Percentiles rank a stretch among this genome's conserved stretches.
Evolutionary conservation across 2,329 filamentous ascomycete genomes (phyloP).

Genomic region (Rugonectria rugulosa): DNA sequence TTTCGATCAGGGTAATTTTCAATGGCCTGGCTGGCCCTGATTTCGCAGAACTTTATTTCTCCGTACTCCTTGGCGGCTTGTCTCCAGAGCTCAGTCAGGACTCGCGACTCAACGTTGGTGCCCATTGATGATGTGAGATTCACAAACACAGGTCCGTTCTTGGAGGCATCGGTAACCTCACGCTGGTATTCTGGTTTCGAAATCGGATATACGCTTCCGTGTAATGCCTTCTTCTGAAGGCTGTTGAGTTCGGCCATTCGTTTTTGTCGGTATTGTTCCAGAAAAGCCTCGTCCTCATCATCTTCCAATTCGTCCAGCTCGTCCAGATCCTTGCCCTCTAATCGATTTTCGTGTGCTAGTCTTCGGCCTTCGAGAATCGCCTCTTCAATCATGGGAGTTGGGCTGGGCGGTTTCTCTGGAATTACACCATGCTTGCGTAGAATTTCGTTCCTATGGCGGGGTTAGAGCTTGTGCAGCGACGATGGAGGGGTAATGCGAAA

Average conservation of each 20-base stretch:
- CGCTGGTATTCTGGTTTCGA: conserved; percentile 93
- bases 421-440: conserved; percentile 96
- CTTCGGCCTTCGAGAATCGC: conserved; percentile 84
- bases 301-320: conserved; percentile 95
- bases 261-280: conserved; percentile 87
- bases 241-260: conserved; percentile 82
- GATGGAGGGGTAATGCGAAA: conserved; percentile 37
- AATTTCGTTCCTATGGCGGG: conserved; percentile 85
- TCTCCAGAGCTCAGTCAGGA: conserved; percentile 86
- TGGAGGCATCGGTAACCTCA: conserved; percentile 91
- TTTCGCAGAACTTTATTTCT: conserved; percentile 98
- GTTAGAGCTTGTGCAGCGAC: conserved; percentile 33
- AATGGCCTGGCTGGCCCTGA: conserved; percentile 89
- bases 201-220: conserved; percentile 91
- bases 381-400: conserved; percentile 95
- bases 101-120: conserved; percentile 83
- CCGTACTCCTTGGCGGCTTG: conserved; percentile 85
- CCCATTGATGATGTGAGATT: conserved; percentile 81
- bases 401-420: conserved; percentile 95
- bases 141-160: conserved; percentile 73
- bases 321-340: conserved; percentile 94
- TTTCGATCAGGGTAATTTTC: conserved; percentile 96
- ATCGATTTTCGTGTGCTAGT: conserved; percentile 87
- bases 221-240: conserved; percentile 78
- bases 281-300: conserved; percentile 90